Base-by-base conservation (phyloP, 1,139 yeast species). In the Pichia sp. region DNA sequence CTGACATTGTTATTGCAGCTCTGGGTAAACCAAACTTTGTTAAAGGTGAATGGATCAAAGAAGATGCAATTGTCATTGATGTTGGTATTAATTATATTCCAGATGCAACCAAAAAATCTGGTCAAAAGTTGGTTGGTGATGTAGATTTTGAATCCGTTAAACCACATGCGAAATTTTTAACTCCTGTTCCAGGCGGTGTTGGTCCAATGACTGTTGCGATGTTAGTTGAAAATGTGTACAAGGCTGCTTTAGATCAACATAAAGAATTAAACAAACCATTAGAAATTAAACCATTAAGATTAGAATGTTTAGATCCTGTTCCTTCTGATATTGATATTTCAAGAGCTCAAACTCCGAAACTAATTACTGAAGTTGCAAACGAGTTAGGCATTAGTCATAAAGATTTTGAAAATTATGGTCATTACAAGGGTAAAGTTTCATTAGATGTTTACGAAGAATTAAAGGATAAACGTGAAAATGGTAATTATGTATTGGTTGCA, bases 141-240 rank as follows among this genome's bases (percentile, higher is more conserved):
- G 96, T 90, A 53, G 96, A 90, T 56, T 89, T 77, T 60, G 82
- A 74, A 45, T 70, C 80, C 25, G 88, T 88, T 48, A 63, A 75
- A 44, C 71, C 77, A 48, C 79, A 76, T 53, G 96, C 95, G 29
- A 74, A 83, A 35, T 74, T 76, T 62, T 77, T 92, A 63, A 92
- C 98, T 24, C 98, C 98, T 27, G 99, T 92, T 50, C 99, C 98
- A 45, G 99, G 99, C 64, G 98, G 98, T 57, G 98, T 92, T 52
- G 98, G 98, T 46, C 99, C 98, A 60, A 92, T 92, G 97, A 92
- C 99, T 13, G 97, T 92, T 46, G 97, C 97, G 45, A 87, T 89
- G 85, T 77, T 92, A 51, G 79, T 90, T 67, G 85, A 85, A 63
- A 92, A 92, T 65, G 96, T 90, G 30, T 77, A 86, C 39, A 70